A percentile compares a stretch with the other conserved stretches of the same genome.
Evolutionary conservation across 768 basidiomycete genomes (phyloP).

Genomic region (Leucosporidium scottii): DNA sequence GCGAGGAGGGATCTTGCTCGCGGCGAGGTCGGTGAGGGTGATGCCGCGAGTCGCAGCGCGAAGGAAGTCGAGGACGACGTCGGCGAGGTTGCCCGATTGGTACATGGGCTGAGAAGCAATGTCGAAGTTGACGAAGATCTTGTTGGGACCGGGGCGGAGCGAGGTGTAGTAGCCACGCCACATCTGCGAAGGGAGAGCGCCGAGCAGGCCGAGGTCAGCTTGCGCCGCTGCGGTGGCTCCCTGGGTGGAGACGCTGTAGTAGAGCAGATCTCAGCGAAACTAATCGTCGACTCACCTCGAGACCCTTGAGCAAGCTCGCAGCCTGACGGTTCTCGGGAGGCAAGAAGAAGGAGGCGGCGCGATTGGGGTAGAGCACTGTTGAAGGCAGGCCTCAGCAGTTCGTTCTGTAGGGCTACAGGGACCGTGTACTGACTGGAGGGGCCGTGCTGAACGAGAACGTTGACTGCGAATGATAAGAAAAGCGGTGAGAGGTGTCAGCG

Average conservation of each 20-base stretch:
- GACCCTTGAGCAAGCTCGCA: not conserved
- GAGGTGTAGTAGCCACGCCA: conserved; percentile 29
- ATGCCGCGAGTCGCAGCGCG: not conserved
- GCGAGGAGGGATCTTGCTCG: not conserved
- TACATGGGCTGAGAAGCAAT: conserved; percentile 4
- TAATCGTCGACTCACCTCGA: not conserved
- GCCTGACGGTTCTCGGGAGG: not conserved
- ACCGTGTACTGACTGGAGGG: not conserved
- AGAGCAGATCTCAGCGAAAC: not conserved
- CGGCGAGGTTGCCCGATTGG: conserved; percentile 22
- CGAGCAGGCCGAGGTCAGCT: not conserved
- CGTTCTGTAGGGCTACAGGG: too few relatives aligned
- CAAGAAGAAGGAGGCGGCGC: conserved; percentile 11
- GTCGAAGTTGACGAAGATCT: not conserved
- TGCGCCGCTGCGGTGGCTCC: too few relatives aligned
- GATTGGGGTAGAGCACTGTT: not conserved
- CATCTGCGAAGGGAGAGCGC: conserved; percentile 10
- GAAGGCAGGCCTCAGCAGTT: too few relatives aligned
- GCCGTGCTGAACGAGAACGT: conserved; percentile 9
- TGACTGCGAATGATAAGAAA: not conserved
- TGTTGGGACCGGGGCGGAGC: not conserved
- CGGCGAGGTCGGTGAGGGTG: not conserved
- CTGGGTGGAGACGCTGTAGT: too few relatives aligned
- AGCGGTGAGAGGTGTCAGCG: not conserved
- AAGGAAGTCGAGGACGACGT: conserved; percentile 18